Percentiles rank a stretch among this genome's conserved stretches.
Evolutionary conservation across 2,329 filamentous ascomycete genomes (phyloP).

Genomic region (Didymella exigua): DNA sequence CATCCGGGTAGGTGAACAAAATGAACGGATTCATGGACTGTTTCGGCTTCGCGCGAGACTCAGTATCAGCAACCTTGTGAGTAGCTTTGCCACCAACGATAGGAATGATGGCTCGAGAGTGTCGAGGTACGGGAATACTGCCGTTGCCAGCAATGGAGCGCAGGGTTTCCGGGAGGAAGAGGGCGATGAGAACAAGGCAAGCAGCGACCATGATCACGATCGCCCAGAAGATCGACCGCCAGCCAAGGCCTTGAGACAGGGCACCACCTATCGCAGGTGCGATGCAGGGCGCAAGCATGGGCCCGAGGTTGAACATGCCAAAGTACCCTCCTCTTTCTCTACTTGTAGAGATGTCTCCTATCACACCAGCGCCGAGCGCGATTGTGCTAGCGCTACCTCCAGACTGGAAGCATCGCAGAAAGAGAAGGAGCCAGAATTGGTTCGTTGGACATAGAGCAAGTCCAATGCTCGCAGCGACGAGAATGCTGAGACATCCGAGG

Average conservation of each 20-base stretch:
- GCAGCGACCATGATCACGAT: constrained; percentile 49
- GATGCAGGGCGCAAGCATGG: constrained; percentile 38
- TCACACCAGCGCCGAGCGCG: constrained; percentile 70
- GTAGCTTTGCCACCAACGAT: constrained; percentile 31
- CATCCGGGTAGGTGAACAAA: constrained; percentile 36
- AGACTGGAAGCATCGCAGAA: constrained; percentile 47
- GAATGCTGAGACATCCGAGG: constrained; percentile 48
- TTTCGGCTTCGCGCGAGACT: constrained; percentile 23
- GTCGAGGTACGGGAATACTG: constrained; percentile 29
- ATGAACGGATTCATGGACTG: constrained; percentile 37
- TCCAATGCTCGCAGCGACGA: constrained; percentile 42
- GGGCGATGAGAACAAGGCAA: constrained; percentile 40
- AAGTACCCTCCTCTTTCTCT: constrained; percentile 76
- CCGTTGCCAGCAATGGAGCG: constrained; percentile 51
- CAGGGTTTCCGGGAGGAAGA: constrained; percentile 51
- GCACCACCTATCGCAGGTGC: constrained; percentile 44
- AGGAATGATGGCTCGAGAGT: constrained; percentile 29
- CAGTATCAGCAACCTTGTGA: constrained; percentile 11
- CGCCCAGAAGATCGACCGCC: constrained; percentile 48
- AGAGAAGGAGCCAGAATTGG: constrained; percentile 40
- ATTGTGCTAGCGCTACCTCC: constrained; percentile 50
- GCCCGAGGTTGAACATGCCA: constrained; percentile 65
- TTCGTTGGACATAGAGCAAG: constrained; percentile 43
- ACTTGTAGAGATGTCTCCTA: constrained; percentile 72
- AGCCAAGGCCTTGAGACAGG: constrained; percentile 42